Conservation (phyloP, 495 filamentous ascomycete species). For the Penicillium antarcticum region DNA sequence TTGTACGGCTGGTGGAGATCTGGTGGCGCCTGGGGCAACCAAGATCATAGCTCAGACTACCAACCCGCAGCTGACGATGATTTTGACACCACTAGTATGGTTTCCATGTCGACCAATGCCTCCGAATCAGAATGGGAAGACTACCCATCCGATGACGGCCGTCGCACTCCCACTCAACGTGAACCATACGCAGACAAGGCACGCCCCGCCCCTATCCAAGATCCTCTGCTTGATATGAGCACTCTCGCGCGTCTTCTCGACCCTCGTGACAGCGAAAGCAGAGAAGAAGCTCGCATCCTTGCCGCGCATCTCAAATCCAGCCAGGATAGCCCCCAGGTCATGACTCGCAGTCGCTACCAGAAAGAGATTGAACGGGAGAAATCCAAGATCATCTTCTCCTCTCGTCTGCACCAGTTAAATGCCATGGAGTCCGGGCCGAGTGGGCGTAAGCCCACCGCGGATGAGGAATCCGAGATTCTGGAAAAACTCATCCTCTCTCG, state of each 20-base stretch:
- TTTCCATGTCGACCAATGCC: slow-evolving; percentile 57
- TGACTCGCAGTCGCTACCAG: slow-evolving; percentile 78
- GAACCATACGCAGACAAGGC: slow-evolving; percentile 49
- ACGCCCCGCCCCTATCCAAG: slow-evolving; percentile 50
- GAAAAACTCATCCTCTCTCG: slow-evolving; percentile 77
- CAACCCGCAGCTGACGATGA: slow-evolving; percentile 41
- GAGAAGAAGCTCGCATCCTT: slow-evolving; percentile 75
- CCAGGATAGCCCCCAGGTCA: slow-evolving; percentile 44
- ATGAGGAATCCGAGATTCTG: slow-evolving; percentile 76
- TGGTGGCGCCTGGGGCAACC: slow-evolving; percentile 78
- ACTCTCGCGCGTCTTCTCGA: slow-evolving; percentile 80
- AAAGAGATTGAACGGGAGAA: slow-evolving; percentile 61
- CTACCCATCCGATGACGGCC: slow-evolving; percentile 52
- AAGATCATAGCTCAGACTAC: slow-evolving; percentile 75
- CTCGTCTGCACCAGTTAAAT: slow-evolving; percentile 24
- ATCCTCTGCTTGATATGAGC: slow-evolving; percentile 60
- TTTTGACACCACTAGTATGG: slow-evolving; percentile 75
- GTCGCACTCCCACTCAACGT: slow-evolving; percentile 71
- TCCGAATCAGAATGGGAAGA: slow-evolving; percentile 57
- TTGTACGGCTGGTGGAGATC: slow-evolving; percentile 78
- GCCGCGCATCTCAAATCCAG: slow-evolving; percentile 72
- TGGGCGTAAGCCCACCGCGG: slow-evolving; percentile 48
- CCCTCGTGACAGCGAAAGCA: slow-evolving; percentile 71
- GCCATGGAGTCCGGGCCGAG: slow-evolving; percentile 14
- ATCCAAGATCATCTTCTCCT: slow-evolving; percentile 59